Evolutionary conservation across 2,329 filamentous ascomycete species (phyloP).

Genomic region (Acephala macrosclerotiorum): DNA sequence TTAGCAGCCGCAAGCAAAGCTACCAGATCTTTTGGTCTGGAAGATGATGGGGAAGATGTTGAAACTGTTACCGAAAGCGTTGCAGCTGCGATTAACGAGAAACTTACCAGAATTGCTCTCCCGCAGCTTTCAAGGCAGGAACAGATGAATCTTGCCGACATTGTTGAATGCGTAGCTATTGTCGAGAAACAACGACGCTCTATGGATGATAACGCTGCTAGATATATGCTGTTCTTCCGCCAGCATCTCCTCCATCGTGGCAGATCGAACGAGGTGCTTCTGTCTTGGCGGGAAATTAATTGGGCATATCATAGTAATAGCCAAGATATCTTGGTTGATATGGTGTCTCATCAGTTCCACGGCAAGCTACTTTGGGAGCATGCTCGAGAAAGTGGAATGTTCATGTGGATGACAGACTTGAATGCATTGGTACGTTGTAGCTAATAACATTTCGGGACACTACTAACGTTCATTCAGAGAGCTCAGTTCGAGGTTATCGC

Average conservation of each 20-base stretch:
- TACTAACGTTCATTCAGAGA: constrained; percentile 54
- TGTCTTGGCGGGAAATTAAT: constrained; percentile 81
- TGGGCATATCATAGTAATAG: constrained; percentile 87
- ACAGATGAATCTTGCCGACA: constrained; percentile 85
- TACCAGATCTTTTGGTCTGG: constrained; percentile 53
- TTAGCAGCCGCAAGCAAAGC: constrained; percentile 33
- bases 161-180: constrained; percentile 82
- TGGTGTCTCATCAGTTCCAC: constrained; percentile 81
- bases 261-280: constrained; percentile 67
- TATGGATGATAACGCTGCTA: constrained; percentile 87
- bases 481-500: constrained; percentile 89
- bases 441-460: neutral
- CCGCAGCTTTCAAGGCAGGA: constrained; percentile 84
- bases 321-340: constrained; percentile 88
- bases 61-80: constrained; percentile 75
- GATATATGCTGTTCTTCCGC: constrained; percentile 87
- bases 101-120: constrained; percentile 76
- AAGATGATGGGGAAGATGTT: constrained; percentile 60
- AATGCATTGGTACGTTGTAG: constrained; percentile 71
- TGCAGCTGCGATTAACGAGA: constrained; percentile 75
- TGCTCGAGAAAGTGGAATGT: constrained; percentile 86
- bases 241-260: constrained; percentile 77
- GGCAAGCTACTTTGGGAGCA: constrained; percentile 84
- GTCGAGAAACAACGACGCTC: constrained; percentile 88
- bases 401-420: constrained; percentile 90